A percentile compares a stretch with the other conserved stretches of the same genome.
These are phyloP conservation scores for Nicotiana tomentosiformis DNA, from an alignment of 257 asterid genomes.

Conservation along the genomic window DNA sequence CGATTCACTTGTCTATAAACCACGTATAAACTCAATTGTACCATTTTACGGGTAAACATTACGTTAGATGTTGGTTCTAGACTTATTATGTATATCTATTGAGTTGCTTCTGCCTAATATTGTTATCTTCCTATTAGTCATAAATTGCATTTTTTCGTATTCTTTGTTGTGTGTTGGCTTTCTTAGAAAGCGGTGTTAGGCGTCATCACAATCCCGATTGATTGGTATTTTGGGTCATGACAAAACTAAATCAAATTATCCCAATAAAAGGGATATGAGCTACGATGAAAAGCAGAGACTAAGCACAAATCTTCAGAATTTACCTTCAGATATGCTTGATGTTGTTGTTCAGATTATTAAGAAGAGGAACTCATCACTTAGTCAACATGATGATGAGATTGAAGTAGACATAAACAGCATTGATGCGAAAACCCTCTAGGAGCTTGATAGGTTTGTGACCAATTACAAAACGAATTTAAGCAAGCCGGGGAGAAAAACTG, in stretches of 20 bases:
- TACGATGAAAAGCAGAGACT: conserved; percentile 25
- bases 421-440: conserved; percentile 24
- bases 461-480: conserved; percentile 20
- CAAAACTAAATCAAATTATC: conserved; percentile 16
- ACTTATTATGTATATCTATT: too few species aligned
- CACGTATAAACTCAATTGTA: too few species aligned
- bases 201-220: too few species aligned
- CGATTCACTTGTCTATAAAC: too few species aligned
- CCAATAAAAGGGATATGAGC: conserved; percentile 24
- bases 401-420: conserved; percentile 24
- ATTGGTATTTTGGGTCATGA: too few species aligned
- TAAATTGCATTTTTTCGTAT: too few species aligned
- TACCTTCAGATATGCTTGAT: conserved; percentile 25
- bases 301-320: conserved; percentile 17
- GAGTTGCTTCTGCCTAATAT: too few species aligned
- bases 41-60: too few species aligned
- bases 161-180: too few species aligned
- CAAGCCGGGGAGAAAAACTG: conserved; percentile 17
- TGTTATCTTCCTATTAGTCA: too few species aligned
- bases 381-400: conserved; percentile 21
- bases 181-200: too few species aligned
- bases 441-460: conserved; percentile 28
- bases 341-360: conserved; percentile 24
- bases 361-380: conserved; percentile 16
- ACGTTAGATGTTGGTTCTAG: too few species aligned